Evolutionary conservation across 2,329 filamentous ascomycete genomes (phyloP).

Genomic region (Fonsecaea multimorphosa): DNA sequence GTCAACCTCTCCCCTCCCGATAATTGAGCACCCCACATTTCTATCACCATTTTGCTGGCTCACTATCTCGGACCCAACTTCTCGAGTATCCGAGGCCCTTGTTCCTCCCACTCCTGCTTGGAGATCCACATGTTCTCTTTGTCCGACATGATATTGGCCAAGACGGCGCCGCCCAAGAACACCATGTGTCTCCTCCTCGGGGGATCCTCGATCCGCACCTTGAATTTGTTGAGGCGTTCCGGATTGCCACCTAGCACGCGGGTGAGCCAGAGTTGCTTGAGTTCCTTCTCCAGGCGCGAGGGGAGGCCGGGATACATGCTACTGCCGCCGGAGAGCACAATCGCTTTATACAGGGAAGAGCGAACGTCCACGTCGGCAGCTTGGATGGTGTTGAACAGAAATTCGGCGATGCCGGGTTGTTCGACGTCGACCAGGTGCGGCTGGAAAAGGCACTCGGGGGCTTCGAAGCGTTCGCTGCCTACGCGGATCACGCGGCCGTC

Average conservation of each 20-base stretch:
- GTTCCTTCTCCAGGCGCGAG: constrained; percentile 93
- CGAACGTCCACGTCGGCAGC: constrained; percentile 93
- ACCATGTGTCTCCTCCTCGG: constrained; percentile 97
- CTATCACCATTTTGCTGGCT: neutral
- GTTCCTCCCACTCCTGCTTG: constrained; percentile 95
- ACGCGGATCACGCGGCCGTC: constrained; percentile 96
- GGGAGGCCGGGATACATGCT: constrained; percentile 99
- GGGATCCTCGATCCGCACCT: constrained; percentile 98
- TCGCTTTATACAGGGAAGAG: constrained; percentile 92
- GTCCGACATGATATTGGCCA: constrained; percentile 98
- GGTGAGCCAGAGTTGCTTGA: constrained; percentile 98
- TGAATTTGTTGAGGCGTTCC: constrained; percentile 95
- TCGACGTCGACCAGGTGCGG: constrained; percentile 97
- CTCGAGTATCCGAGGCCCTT: constrained; percentile 81
- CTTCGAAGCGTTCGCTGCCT: constrained; percentile 96
- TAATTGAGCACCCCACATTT: neutral
- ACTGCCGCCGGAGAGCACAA: constrained; percentile 93
- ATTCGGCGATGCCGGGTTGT: constrained; percentile 93
- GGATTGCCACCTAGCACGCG: constrained; percentile 88
- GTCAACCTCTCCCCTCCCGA: too few relatives aligned
- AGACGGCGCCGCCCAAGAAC: constrained; percentile 94
- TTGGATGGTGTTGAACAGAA: constrained; percentile 99
- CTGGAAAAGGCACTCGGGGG: constrained; percentile 97
- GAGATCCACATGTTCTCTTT: constrained; percentile 99
- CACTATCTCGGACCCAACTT: constrained; percentile 84